These are phyloP conservation scores for Leccinum pachyderme DNA, from an alignment of 1,284 basidiomycete species.

Conservation along the genomic window DNA sequence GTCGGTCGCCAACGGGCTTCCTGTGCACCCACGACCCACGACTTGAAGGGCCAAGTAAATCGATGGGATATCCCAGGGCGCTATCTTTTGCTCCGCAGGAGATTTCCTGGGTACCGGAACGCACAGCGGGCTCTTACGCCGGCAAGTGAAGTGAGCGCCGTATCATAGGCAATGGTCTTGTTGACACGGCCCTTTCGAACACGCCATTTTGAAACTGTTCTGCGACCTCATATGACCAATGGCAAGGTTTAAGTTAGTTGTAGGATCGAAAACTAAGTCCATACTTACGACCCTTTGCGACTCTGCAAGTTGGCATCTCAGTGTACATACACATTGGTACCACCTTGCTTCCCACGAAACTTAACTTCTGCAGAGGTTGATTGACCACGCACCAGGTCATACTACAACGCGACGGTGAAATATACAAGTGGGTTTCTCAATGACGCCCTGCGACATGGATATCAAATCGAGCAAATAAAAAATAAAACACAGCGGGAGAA, in stretches of 20 bases:
- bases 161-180: background rate
- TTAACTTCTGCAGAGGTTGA: background rate
- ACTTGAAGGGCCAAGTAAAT: too few relatives aligned
- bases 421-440: constrained; percentile 5
- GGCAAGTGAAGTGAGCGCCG: background rate
- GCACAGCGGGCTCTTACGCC: background rate
- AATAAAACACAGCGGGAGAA: constrained; percentile 18
- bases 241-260: background rate
- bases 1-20: constrained; percentile 35
- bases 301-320: too few relatives aligned
- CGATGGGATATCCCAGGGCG: too few relatives aligned
- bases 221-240: background rate
- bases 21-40: too few relatives aligned
- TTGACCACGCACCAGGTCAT: constrained; percentile 1
- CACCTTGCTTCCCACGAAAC: background rate
- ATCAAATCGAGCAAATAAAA: constrained; percentile 34
- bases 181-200: background rate
- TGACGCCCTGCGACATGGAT: constrained; percentile 1
- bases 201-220: background rate
- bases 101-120: background rate
- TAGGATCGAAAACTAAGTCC: background rate
- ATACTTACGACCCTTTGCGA: background rate
- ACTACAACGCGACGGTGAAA: background rate
- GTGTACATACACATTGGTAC: background rate
- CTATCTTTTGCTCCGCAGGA: background rate